Conservation (phyloP, 345 rosid genomes). For the Populus nigra region DNA sequence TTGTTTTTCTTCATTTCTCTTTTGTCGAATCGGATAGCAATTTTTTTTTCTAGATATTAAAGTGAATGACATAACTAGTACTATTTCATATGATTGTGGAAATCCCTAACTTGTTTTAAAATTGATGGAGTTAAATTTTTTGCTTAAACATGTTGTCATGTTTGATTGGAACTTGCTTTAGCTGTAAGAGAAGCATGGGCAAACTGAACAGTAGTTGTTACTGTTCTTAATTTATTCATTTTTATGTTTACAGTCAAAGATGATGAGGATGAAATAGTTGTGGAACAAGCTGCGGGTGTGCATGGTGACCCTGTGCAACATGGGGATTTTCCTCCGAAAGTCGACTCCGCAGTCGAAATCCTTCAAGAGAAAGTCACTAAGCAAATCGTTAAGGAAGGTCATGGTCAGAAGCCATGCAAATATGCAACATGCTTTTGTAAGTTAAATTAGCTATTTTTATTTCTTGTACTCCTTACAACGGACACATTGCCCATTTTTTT, state of each 20-base stretch:
- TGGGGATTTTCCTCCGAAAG: conserved; percentile 63
- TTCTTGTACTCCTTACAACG: neutral
- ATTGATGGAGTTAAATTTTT: neutral
- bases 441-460: conserved; percentile 15
- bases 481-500: neutral
- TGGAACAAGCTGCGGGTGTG: conserved; percentile 55
- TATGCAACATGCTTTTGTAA: conserved; percentile 91
- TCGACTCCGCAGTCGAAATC: conserved; percentile 56
- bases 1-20: neutral
- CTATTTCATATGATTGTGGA: neutral
- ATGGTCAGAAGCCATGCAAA: conserved; percentile 84
- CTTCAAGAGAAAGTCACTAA: conserved; percentile 83
- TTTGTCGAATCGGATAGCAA: neutral
- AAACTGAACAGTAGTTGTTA: neutral
- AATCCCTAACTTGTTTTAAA: neutral
- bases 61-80: neutral
- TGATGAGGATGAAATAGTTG: conserved; percentile 54
- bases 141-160: neutral
- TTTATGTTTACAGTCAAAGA: conserved; percentile 30
- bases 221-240: neutral
- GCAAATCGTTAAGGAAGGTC: conserved; percentile 87
- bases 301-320: conserved; percentile 60
- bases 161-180: neutral
- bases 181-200: neutral
- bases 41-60: neutral